phyloP scores from a whole-genome alignment of 257 asterid genomes.

The Osmanthus fragrans region DNA sequence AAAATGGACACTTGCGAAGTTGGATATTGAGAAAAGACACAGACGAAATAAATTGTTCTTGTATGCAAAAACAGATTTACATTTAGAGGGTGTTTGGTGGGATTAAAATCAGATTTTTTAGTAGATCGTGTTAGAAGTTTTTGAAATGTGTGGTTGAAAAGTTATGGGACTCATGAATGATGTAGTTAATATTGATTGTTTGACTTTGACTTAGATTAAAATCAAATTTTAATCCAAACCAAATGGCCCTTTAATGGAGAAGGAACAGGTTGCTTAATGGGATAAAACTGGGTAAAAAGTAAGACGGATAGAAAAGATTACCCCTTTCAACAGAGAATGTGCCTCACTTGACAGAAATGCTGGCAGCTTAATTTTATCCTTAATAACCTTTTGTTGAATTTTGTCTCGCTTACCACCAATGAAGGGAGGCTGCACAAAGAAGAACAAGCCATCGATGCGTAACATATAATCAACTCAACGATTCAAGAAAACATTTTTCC shows the following conservation, averaged over 20 bases:
- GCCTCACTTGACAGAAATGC: slow-evolving; percentile 55
- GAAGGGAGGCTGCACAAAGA: slow-evolving; percentile 50
- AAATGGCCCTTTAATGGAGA: neutral
- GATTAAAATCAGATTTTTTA: too few relatives aligned
- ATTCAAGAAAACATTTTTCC: neutral
- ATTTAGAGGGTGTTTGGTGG: too few relatives aligned
- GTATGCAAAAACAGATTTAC: neutral
- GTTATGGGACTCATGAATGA: too few relatives aligned
- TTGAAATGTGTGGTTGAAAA: too few relatives aligned
- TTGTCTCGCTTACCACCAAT: slow-evolving; percentile 50
- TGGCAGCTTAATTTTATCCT: slow-evolving; percentile 63
- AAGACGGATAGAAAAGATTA: slow-evolving; percentile 27
- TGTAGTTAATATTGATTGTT: too few relatives aligned
- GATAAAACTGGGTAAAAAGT: neutral
- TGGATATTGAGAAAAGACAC: too few relatives aligned
- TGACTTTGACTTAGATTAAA: too few relatives aligned
- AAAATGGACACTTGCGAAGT: too few relatives aligned
- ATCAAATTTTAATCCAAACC: too few relatives aligned
- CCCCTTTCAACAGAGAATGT: slow-evolving; percentile 68
- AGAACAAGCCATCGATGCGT: neutral
- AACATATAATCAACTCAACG: neutral
- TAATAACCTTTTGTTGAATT: slow-evolving; percentile 57
- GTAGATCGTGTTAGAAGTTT: too few relatives aligned
- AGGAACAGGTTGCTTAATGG: neutral
- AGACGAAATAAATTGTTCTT: neutral